A percentile compares a stretch with the other conserved stretches of the same genome.
Evolutionary conservation across 2,329 filamentous ascomycete species (phyloP).

Genomic region (Polychaeton citri): DNA sequence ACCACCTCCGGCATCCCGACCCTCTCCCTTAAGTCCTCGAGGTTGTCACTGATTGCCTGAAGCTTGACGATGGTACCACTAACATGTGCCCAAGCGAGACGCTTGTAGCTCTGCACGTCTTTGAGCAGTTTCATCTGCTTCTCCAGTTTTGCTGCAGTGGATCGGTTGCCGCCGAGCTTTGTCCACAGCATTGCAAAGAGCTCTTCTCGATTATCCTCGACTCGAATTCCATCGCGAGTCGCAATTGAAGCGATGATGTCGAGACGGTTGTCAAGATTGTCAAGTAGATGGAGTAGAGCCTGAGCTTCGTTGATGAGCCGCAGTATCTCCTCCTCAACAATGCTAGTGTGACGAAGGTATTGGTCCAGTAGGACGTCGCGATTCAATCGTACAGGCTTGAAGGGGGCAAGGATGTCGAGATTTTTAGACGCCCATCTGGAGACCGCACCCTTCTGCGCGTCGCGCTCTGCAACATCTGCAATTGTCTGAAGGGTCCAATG

Average conservation of each 20-base stretch:
- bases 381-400: conserved; percentile 45
- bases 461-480: conserved; percentile 41
- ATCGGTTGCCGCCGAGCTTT: conserved; percentile 55
- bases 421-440: conserved; percentile 29
- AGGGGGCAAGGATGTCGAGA: conserved; percentile 42
- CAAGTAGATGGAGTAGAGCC: conserved; percentile 50
- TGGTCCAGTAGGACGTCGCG: conserved; percentile 55
- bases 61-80: conserved; percentile 57
- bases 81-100: conserved; percentile 55
- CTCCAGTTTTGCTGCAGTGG: conserved; percentile 46
- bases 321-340: conserved; percentile 57
- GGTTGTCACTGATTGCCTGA: conserved; percentile 55
- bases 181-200: conserved; percentile 61
- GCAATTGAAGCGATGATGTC: conserved; percentile 57
- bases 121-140: conserved; percentile 50
- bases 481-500: conserved; percentile 61
- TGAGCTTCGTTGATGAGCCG: conserved; percentile 58
- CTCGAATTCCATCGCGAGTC: conserved; percentile 46
- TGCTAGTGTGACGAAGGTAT: conserved; percentile 58
- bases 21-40: conserved; percentile 59
- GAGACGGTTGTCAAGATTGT: conserved; percentile 56
- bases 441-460: conserved; percentile 26
- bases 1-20: conserved; percentile 54
- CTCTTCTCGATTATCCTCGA: conserved; percentile 48
- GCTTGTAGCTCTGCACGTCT: conserved; percentile 53